phyloP scores from a whole-genome alignment of 257 asterid species.

The Mentha longifolia region DNA sequence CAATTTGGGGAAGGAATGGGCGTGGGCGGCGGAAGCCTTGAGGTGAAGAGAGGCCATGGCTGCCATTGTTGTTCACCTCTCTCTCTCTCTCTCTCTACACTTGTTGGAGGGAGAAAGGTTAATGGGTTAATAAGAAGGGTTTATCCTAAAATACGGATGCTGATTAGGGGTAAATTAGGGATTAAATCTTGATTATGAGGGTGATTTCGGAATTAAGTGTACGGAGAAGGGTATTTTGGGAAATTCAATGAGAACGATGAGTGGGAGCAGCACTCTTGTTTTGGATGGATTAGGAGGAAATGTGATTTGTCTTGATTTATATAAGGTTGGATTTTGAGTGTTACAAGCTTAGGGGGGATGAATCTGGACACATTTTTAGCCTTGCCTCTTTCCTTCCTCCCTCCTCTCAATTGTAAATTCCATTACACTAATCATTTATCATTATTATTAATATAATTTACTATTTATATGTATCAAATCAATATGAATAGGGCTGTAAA shows the following conservation, averaged over 20 bases:
- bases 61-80: constrained; percentile 47
- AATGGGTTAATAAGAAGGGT: constrained; percentile 8
- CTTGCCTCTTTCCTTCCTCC: not conserved
- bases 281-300: constrained; percentile 8
- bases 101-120: constrained; percentile 5
- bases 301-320: constrained; percentile 27
- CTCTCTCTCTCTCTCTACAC: constrained; percentile 6
- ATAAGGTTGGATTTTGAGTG: constrained; percentile 2
- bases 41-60: constrained; percentile 73
- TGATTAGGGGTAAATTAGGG: constrained; percentile 18
- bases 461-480: no score
- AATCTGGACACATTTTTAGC: constrained; percentile 30
- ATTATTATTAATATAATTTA: no score
- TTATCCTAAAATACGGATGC: not conserved
- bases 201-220: not conserved
- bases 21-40: constrained; percentile 39
- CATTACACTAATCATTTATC: no score
- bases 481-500: no score
- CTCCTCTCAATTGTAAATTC: not conserved
- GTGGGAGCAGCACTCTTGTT: not conserved
- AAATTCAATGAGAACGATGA: not conserved
- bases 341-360: constrained; percentile 25
- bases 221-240: not conserved
- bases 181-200: not conserved
- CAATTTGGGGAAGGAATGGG: constrained; percentile 40